Percentiles rank a stretch among this genome's conserved stretches.
phyloP scores from a whole-genome alignment of 176 grass and related monocot genomes.

The Phoenix roebelenii region DNA sequence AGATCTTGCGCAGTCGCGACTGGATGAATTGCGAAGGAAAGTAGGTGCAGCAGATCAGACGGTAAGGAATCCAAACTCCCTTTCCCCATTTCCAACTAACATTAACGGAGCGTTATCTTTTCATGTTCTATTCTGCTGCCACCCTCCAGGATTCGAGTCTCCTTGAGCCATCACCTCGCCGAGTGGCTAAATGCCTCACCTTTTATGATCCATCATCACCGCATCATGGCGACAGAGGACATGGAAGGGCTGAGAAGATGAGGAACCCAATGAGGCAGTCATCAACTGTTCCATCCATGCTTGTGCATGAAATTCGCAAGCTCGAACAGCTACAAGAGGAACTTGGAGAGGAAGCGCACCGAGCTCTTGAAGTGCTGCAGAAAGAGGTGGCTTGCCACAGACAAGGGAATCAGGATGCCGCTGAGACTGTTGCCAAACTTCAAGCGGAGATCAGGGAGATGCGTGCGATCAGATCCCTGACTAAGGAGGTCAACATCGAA shows the following conservation, averaged over 20 bases:
- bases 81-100: too few relatives aligned
- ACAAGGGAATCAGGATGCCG: slow-evolving; percentile 86
- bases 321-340: slow-evolving; percentile 79
- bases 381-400: slow-evolving; percentile 92
- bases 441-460: slow-evolving; percentile 84
- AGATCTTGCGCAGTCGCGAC: slow-evolving; percentile 48
- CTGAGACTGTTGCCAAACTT: slow-evolving; percentile 92
- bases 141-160: slow-evolving; percentile 59
- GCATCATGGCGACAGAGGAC: slow-evolving; percentile 38
- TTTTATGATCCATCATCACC: slow-evolving; percentile 50
- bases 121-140: not conserved
- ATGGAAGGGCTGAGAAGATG: slow-evolving; percentile 3
- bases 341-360: slow-evolving; percentile 84
- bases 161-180: slow-evolving; percentile 51
- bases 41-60: slow-evolving; percentile 19
- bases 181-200: slow-evolving; percentile 62
- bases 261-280: slow-evolving; percentile 58
- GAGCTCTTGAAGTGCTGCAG: slow-evolving; percentile 81
- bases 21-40: slow-evolving; percentile 57
- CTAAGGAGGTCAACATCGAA: slow-evolving; percentile 40
- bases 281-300: slow-evolving; percentile 69
- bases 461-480: slow-evolving; percentile 42
- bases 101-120: too few relatives aligned
- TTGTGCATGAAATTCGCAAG: slow-evolving; percentile 94
- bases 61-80: slow-evolving; percentile 18